phyloP scores from a whole-genome alignment of 2,329 filamentous ascomycete species.

The Madurella fahalii region DNA sequence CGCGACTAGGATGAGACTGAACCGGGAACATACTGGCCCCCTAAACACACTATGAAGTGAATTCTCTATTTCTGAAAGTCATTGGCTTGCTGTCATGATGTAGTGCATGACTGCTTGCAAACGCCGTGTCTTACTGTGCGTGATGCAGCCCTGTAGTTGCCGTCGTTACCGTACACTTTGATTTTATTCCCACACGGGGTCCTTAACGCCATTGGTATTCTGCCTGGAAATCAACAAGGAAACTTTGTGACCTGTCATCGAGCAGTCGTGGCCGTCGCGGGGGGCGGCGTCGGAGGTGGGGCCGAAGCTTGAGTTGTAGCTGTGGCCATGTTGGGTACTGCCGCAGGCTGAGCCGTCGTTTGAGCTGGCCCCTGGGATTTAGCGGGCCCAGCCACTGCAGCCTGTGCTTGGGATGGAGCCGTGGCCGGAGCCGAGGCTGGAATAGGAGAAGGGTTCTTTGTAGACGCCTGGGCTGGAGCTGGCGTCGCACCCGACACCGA shows the following conservation, averaged over 20 bases:
- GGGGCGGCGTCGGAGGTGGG: not conserved
- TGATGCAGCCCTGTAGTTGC: not conserved
- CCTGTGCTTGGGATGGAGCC: not conserved
- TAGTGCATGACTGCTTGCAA: not conserved
- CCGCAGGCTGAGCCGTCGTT: not conserved
- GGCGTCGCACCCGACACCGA: not conserved
- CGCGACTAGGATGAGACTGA: not conserved
- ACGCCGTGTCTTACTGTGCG: not conserved
- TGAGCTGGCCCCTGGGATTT: not conserved
- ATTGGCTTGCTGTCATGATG: not conserved
- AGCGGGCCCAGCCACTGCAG: not conserved
- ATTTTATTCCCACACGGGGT: not conserved
- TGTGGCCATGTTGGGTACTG: slow-evolving; percentile 1
- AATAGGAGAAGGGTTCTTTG: not conserved
- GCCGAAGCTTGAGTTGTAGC: not conserved
- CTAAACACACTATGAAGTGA: too few species aligned
- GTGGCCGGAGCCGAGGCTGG: not conserved
- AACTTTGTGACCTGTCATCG: not conserved
- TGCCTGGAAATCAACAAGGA: not conserved
- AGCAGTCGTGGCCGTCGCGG: not conserved
- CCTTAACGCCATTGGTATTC: not conserved
- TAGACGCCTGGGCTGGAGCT: not conserved
- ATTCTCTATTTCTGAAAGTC: too few species aligned
- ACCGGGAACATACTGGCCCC: too few species aligned
- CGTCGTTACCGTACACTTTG: not conserved